Percentiles rank a stretch among this genome's conserved stretches.
Evolutionary conservation across 768 basidiomycete genomes (phyloP).

Genomic region (Auriculariales sp.): DNA sequence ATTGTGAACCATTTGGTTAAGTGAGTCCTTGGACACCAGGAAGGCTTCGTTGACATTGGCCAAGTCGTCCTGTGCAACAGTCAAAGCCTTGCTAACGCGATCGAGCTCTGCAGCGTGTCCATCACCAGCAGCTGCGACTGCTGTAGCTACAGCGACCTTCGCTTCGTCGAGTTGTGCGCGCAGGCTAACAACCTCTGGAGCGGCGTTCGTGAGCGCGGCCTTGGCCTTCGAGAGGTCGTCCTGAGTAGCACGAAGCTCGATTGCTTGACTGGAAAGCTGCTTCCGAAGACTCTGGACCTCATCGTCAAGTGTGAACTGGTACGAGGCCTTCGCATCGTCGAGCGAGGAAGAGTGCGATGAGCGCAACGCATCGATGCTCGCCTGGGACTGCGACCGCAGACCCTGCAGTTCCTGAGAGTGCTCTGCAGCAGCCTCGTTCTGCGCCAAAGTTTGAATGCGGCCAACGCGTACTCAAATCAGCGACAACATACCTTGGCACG

Average conservation of each 20-base stretch:
- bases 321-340: constrained; percentile 48
- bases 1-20: constrained; percentile 53
- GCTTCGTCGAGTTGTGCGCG: constrained; percentile 45
- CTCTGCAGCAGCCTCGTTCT: constrained; percentile 57
- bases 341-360: constrained; percentile 44
- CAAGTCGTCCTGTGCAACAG: constrained; percentile 55
- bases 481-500: constrained; percentile 49
- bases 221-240: constrained; percentile 75
- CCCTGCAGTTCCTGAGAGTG: constrained; percentile 60
- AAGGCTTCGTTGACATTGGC: constrained; percentile 50
- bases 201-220: constrained; percentile 33
- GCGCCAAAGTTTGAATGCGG: neutral
- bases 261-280: constrained; percentile 39
- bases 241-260: constrained; percentile 73
- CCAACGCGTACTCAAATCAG: neutral
- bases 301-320: constrained; percentile 42
- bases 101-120: constrained; percentile 36
- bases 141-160: constrained; percentile 18
- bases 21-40: constrained; percentile 51
- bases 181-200: constrained; percentile 39
- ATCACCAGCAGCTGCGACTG: constrained; percentile 22
- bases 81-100: constrained; percentile 42
- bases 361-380: constrained; percentile 55
- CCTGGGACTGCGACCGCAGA: constrained; percentile 50
- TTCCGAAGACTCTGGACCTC: constrained; percentile 46